A percentile compares a stretch with the other conserved stretches of the same genome.
Evolutionary conservation across 2,329 filamentous ascomycete species (phyloP).

Genomic region (Beauveria varroae): DNA sequence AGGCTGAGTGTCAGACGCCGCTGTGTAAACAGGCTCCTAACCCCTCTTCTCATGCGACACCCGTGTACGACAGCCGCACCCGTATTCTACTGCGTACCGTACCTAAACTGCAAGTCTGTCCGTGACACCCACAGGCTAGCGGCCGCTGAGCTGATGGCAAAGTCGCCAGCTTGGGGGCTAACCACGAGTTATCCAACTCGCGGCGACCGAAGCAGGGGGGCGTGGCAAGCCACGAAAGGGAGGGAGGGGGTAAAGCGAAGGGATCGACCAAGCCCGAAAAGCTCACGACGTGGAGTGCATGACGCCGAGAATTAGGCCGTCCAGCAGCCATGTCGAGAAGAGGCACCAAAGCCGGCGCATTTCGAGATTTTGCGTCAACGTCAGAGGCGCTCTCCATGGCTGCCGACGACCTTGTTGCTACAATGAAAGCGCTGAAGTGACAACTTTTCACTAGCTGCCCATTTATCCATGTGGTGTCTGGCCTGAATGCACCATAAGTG

Average conservation of each 20-base stretch:
- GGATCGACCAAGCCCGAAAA: constrained; percentile 6
- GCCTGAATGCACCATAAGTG: background rate
- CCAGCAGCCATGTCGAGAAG: background rate
- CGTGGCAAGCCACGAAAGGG: background rate
- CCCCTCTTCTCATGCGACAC: too few relatives aligned
- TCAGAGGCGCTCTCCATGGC: background rate
- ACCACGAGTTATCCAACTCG: background rate
- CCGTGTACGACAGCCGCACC: too few relatives aligned
- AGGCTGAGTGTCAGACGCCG: too few relatives aligned
- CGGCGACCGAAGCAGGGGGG: background rate
- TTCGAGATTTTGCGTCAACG: background rate
- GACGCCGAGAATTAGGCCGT: constrained; percentile 18
- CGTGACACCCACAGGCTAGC: too few relatives aligned
- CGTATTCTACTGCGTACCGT: too few relatives aligned
- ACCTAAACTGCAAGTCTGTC: too few relatives aligned
- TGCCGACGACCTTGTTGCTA: background rate
- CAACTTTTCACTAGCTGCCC: too few relatives aligned
- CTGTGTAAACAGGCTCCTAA: too few relatives aligned
- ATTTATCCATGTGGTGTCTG: background rate
- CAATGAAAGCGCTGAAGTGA: too few relatives aligned
- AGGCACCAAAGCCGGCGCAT: background rate
- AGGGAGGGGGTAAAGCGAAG: background rate
- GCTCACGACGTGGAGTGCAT: constrained; percentile 14
- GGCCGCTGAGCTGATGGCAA: background rate
- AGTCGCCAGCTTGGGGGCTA: constrained; percentile 1